A percentile compares a stretch with the other conserved stretches of the same genome.
phyloP scores from a whole-genome alignment of 768 basidiomycete genomes.

The Pleurotus tuoliensis region DNA sequence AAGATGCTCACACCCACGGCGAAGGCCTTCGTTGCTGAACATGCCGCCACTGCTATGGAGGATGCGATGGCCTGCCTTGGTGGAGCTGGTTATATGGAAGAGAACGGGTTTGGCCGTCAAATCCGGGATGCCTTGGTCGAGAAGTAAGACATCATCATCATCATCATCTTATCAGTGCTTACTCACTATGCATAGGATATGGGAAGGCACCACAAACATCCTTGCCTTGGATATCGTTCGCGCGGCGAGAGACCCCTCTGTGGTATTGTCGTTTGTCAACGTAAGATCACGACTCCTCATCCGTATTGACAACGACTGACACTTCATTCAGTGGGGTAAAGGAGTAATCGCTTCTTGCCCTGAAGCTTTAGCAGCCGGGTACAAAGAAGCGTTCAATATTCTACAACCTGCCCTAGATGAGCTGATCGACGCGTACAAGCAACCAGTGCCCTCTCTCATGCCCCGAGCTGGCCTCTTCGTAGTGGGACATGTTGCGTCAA shows the following conservation, averaged over 20 bases:
- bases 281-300: constrained; percentile 31
- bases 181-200: constrained; percentile 45
- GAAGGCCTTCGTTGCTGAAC: constrained; percentile 70
- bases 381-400: constrained; percentile 26
- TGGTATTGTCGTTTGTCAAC: constrained; percentile 42
- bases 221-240: constrained; percentile 65
- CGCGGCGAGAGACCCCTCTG: constrained; percentile 41
- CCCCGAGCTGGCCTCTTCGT: constrained; percentile 58
- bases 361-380: constrained; percentile 18
- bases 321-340: constrained; percentile 46
- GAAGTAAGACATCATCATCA: constrained; percentile 34
- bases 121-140: constrained; percentile 73
- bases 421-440: constrained; percentile 35
- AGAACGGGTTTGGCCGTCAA: constrained; percentile 62
- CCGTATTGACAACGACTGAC: background rate
- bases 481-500: constrained; percentile 50
- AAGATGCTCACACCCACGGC: constrained; percentile 64
- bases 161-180: background rate
- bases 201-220: constrained; percentile 75
- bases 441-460: constrained; percentile 41
- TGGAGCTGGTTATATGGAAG: constrained; percentile 83
- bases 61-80: constrained; percentile 73
- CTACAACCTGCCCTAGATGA: constrained; percentile 36
- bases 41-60: constrained; percentile 60
- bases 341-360: constrained; percentile 40